These are phyloP conservation scores for Ilyonectria mors-panacis DNA, from an alignment of 2,329 filamentous ascomycete species.

Conservation along the genomic window DNA sequence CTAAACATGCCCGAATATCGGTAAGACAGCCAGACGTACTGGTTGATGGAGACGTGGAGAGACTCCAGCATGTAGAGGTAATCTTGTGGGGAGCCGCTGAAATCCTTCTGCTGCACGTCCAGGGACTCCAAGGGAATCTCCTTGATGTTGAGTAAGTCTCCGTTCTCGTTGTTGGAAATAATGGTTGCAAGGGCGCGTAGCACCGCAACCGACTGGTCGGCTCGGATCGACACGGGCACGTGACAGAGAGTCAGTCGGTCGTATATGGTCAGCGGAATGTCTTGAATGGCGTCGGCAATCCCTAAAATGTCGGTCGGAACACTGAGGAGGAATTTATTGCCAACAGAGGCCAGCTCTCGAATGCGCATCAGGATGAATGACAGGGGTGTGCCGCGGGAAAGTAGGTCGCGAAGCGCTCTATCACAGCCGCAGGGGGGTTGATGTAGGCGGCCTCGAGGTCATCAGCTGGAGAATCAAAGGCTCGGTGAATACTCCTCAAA, in stretches of 20 bases:
- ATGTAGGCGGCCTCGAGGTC: slow-evolving; percentile 81
- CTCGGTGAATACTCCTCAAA: slow-evolving; percentile 71
- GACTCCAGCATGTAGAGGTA: slow-evolving; percentile 81
- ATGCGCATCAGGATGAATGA: slow-evolving; percentile 86
- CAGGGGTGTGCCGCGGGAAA: slow-evolving; percentile 85
- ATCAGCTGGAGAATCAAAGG: slow-evolving; percentile 75
- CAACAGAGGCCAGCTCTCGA: slow-evolving; percentile 76
- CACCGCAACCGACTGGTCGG: slow-evolving; percentile 62
- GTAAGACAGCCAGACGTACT: slow-evolving; percentile 95
- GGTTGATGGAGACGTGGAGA: slow-evolving; percentile 85
- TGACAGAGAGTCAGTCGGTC: slow-evolving; percentile 84
- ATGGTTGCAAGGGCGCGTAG: slow-evolving; percentile 77
- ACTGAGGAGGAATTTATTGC: slow-evolving; percentile 77
- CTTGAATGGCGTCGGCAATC: slow-evolving; percentile 82
- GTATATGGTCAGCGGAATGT: slow-evolving; percentile 75
- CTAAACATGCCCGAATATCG: slow-evolving; percentile 86
- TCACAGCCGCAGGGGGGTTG: slow-evolving; percentile 77
- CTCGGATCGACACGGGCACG: slow-evolving; percentile 75
- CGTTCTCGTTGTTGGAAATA: slow-evolving; percentile 77
- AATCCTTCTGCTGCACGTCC: slow-evolving; percentile 69
- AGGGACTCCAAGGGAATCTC: slow-evolving; percentile 81
- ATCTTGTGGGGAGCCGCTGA: slow-evolving; percentile 56
- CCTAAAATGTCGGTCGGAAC: slow-evolving; percentile 71
- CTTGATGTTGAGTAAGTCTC: slow-evolving; percentile 79
- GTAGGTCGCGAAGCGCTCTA: slow-evolving; percentile 84